A percentile compares a stretch with the other conserved stretches of the same genome.
Conservation (phyloP, 2,329 filamentous ascomycete genomes). For the Paecilomyces dactylethromorphus region DNA sequence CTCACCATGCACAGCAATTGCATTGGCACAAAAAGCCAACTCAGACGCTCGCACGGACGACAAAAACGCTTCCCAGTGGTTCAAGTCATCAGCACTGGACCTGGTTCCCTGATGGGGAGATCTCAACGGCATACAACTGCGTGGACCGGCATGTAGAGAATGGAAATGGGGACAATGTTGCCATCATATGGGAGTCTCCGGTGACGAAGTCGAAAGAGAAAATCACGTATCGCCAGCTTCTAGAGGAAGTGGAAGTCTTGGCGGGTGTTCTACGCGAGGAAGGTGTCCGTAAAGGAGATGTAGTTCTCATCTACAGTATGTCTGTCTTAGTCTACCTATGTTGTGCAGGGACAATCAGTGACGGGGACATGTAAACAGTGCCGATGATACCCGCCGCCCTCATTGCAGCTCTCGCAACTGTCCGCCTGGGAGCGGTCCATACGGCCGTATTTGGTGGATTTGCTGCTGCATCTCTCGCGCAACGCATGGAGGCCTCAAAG, state of each 20-base stretch:
- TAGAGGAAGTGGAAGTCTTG: constrained; percentile 72
- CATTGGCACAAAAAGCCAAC: constrained; percentile 75
- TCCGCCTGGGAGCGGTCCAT: constrained; percentile 78
- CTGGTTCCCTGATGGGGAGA: constrained; percentile 85
- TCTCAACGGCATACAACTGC: constrained; percentile 89
- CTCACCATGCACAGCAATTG: constrained; percentile 64
- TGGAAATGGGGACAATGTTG: constrained; percentile 66
- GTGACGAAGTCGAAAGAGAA: constrained; percentile 67
- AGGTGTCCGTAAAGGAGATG: constrained; percentile 75
- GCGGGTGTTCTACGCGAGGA: constrained; percentile 77
- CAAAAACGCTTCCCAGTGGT: constrained; percentile 56
- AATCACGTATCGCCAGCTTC: constrained; percentile 67
- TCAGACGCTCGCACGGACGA: constrained; percentile 52
- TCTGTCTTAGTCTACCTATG: constrained; percentile 4
- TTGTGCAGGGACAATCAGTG: neutral
- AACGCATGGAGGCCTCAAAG: constrained; percentile 76
- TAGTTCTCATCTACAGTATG: constrained; percentile 83
- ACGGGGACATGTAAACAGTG: constrained; percentile 48
- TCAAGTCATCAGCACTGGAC: constrained; percentile 69
- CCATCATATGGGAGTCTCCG: constrained; percentile 83
- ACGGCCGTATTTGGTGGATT: constrained; percentile 93
- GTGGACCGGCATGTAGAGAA: constrained; percentile 79
- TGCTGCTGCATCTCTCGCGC: constrained; percentile 70
- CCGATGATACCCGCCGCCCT: constrained; percentile 89
- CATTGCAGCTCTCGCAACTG: constrained; percentile 77